phyloP scores from a whole-genome alignment of 345 rosid species.

The Luvunga scandens region DNA sequence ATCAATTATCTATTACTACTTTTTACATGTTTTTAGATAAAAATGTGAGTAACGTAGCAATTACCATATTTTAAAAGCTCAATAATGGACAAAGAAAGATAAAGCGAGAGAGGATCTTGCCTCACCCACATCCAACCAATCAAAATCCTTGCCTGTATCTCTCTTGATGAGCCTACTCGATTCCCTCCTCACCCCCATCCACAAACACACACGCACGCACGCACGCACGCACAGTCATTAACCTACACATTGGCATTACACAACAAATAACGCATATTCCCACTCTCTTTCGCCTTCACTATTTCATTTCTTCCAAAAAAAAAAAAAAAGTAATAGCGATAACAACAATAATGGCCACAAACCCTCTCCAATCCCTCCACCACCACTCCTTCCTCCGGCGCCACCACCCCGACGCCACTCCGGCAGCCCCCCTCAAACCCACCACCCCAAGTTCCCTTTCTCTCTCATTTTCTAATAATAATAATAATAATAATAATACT shows the following conservation, averaged over 20 bases:
- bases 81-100: no score
- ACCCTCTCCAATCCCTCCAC: conserved; percentile 40
- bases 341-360: conserved; percentile 35
- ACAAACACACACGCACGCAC: conserved; percentile 22
- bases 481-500: conserved; percentile 27
- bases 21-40: no score
- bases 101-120: conserved; percentile 35
- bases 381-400: conserved; percentile 31
- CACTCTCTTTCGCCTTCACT: not conserved
- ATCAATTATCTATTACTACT: no score
- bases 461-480: conserved; percentile 23
- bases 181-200: conserved; percentile 11
- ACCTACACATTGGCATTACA: not conserved
- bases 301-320: not conserved
- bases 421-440: conserved; percentile 30
- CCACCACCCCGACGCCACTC: conserved; percentile 3
- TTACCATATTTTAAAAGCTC: no score
- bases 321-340: no score
- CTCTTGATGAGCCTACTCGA: conserved; percentile 31
- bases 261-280: not conserved
- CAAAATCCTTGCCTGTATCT: conserved; percentile 39
- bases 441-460: conserved; percentile 19
- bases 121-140: conserved; percentile 72
- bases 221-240: no score
- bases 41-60: no score